Conservation (phyloP, 2,329 filamentous ascomycete genomes). For the Dactylellina haptotyla region DNA sequence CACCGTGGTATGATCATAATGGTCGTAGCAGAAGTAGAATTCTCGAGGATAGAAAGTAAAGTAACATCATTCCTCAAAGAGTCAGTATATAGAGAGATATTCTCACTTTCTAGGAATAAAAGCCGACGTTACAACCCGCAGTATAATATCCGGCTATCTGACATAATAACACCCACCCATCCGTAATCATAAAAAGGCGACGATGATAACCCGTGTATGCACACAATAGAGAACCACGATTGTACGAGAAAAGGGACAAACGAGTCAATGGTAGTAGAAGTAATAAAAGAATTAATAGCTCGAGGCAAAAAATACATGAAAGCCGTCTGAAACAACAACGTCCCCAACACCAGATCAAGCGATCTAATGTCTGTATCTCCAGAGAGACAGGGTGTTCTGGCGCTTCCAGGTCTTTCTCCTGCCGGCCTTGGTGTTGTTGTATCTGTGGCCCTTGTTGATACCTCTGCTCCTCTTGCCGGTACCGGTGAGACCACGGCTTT, state of each 20-base stretch:
- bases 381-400: constrained; percentile 99
- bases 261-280: background rate
- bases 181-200: constrained; percentile 30
- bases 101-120: background rate
- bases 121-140: constrained; percentile 36
- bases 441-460: constrained; percentile 98
- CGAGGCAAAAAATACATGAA: constrained; percentile 39
- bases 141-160: constrained; percentile 2
- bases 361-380: constrained; percentile 63
- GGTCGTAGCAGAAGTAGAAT: background rate
- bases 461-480: constrained; percentile 99
- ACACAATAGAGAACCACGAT: constrained; percentile 16
- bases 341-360: constrained; percentile 19
- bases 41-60: background rate
- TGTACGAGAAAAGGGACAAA: background rate
- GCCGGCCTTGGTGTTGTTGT: constrained; percentile 97
- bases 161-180: constrained; percentile 12
- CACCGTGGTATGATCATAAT: background rate
- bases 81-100: no score
- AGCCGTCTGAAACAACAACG: background rate
- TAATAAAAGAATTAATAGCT: constrained; percentile 47
- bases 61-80: background rate
- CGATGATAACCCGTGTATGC: constrained; percentile 11
- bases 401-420: constrained; percentile 99
- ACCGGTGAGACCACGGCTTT: constrained; percentile 93